Evolutionary conservation across 768 basidiomycete genomes (phyloP).

Genomic region (Cystoderma amianthinum): DNA sequence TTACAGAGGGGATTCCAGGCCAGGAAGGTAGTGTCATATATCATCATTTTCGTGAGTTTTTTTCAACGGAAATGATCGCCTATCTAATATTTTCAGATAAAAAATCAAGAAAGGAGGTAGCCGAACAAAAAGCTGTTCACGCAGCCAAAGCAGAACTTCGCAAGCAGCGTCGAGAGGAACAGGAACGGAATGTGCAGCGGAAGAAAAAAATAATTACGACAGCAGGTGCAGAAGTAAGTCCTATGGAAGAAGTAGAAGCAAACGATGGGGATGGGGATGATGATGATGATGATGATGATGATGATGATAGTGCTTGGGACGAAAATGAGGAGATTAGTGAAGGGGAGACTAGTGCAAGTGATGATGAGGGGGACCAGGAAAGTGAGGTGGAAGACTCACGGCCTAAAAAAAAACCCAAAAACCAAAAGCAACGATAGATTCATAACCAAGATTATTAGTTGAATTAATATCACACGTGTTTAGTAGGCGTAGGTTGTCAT

Average conservation of each 20-base stretch:
- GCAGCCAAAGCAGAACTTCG: conserved; percentile 70
- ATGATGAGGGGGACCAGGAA: conserved; percentile 47
- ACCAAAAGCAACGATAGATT: background rate
- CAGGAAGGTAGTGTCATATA: conserved; percentile 91
- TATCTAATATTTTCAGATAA: conserved; percentile 52
- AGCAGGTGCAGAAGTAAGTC: conserved; percentile 7
- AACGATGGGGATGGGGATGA: conserved; percentile 25
- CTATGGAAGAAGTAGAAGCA: conserved; percentile 21
- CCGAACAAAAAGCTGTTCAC: conserved; percentile 64
- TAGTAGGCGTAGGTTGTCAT: too few species aligned
- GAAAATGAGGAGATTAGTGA: conserved; percentile 29
- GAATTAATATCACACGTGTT: too few species aligned
- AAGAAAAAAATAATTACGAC: conserved; percentile 48
- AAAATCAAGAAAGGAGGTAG: conserved; percentile 76
- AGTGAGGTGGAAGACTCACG: conserved; percentile 25
- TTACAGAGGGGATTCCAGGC: conserved; percentile 89
- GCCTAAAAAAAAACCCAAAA: background rate
- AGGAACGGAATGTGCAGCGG: conserved; percentile 82
- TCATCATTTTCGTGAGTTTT: conserved; percentile 81
- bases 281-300: conserved; percentile 31
- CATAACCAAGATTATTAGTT: too few species aligned
- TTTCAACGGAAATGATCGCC: background rate
- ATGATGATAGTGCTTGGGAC: conserved; percentile 24
- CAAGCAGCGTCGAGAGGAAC: conserved; percentile 79
- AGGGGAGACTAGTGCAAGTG: conserved; percentile 21